A percentile compares a stretch with the other conserved stretches of the same genome.
Conservation (phyloP, 805 yeast genomes). For the Metschnikowia reukaufii region DNA sequence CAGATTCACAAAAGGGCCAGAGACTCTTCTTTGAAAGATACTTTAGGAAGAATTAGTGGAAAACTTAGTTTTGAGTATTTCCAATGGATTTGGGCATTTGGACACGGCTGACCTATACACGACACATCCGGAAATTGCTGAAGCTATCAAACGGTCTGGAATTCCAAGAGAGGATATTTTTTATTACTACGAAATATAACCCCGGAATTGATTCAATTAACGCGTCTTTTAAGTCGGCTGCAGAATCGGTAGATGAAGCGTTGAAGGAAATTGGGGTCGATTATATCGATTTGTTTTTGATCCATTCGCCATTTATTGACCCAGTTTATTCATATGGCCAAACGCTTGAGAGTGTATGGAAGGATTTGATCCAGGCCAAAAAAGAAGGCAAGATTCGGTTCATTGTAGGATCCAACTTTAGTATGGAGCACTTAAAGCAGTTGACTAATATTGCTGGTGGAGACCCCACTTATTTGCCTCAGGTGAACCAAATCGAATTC, state of each 20-base stretch:
- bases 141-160: slow-evolving; percentile 18
- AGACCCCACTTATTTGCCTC: slow-evolving; percentile 42
- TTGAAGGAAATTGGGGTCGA: slow-evolving; percentile 47
- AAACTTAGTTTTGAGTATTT: slow-evolving; percentile 18
- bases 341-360: slow-evolving; percentile 57
- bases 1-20: slow-evolving; percentile 33
- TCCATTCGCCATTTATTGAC: slow-evolving; percentile 61
- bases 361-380: slow-evolving; percentile 50
- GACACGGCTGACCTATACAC: slow-evolving; percentile 29
- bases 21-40: slow-evolving; percentile 23
- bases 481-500: slow-evolving; percentile 68
- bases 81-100: slow-evolving; percentile 25
- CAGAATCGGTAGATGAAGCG: slow-evolving; percentile 44
- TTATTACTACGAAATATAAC: slow-evolving; percentile 26
- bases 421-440: slow-evolving; percentile 47
- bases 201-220: slow-evolving; percentile 14
- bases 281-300: slow-evolving; percentile 59
- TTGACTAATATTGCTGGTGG: slow-evolving; percentile 29
- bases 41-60: slow-evolving; percentile 25
- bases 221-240: slow-evolving; percentile 14
- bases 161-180: slow-evolving; percentile 25
- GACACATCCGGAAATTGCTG: slow-evolving; percentile 27
- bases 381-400: slow-evolving; percentile 57
- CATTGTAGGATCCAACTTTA: slow-evolving; percentile 71
- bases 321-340: slow-evolving; percentile 39